Conservation (phyloP, 2,329 filamentous ascomycete species). For the Anthostomella pinea region DNA sequence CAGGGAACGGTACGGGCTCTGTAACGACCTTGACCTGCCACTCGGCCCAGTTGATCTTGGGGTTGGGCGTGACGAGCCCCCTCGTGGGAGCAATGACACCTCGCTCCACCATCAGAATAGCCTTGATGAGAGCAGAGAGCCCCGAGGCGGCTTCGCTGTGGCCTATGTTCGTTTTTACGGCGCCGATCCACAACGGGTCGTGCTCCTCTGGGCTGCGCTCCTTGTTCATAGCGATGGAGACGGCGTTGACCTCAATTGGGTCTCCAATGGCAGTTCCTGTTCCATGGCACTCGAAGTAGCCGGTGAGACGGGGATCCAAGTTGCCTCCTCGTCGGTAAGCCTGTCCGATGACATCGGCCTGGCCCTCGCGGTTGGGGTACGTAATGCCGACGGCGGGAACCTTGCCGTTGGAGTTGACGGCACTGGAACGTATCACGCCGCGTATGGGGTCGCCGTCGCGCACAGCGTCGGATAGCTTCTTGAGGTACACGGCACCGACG, state of each 20-base stretch:
- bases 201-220: conserved; percentile 5
- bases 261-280: conserved; percentile 24
- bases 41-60: conserved; percentile 20
- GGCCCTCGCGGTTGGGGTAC: conserved; percentile 21
- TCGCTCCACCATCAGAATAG: conserved; percentile 10
- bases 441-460: conserved; percentile 21
- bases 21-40: conserved; percentile 20
- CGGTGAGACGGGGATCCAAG: conserved; percentile 12
- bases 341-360: conserved; percentile 14
- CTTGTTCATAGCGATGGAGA: conserved; percentile 13
- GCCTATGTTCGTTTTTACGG: conserved; percentile 20
- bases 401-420: conserved; percentile 24
- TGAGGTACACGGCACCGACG: conserved; percentile 19
- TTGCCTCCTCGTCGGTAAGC: conserved; percentile 15
- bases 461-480: conserved; percentile 19
- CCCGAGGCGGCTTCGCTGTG: conserved; percentile 18
- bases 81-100: conserved; percentile 13
- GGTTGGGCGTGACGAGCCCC: conserved; percentile 11
- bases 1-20: conserved; percentile 9
- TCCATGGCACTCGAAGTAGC: conserved; percentile 24
- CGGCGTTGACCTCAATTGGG: conserved; percentile 19
- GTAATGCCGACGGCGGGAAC: conserved; percentile 22
- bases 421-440: conserved; percentile 22
- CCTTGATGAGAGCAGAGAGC: conserved; percentile 19
- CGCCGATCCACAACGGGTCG: conserved; percentile 17